Evolutionary conservation across 352 stramenopile genomes (phyloP), one percentile per base, ranked within the genome.

Genomic region (Phytophthora tubulina): DNA sequence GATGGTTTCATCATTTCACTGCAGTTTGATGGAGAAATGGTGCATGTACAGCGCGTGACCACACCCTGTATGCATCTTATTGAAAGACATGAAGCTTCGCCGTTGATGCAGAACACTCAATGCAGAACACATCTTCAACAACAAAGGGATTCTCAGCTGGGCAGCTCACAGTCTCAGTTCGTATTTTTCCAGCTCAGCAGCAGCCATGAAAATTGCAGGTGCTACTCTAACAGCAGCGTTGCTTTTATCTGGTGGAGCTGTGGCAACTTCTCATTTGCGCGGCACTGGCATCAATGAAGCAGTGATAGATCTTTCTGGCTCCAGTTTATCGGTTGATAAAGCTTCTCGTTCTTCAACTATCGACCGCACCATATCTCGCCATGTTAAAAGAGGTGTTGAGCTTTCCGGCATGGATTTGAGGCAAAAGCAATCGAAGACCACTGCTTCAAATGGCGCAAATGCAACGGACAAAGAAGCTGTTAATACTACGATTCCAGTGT

Each of bases 81-180:
- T 46, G 41, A 46, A 46, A 46, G 41, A 45, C 39, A 17, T 45
- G 39, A 46, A 46, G 41, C 41, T 27, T 46, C n/a, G n/a, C 41
- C 14, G n/a, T 46, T 13, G 14, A 46, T 46, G 41, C 41, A 46
- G 15, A 45, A 27, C 21, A 27, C 21, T 27, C 21, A 27, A 46
- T 46, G 41, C 41, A 46, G 15, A 45, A 45, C 39, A 44, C 10
- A 44, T 44, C 1, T 15, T 44, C 39, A 46, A 6, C 10, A 7
- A 27, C 41, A 8, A 15, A 27, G 21, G 41, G 41, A 46, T 46
- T 27, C 4, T 46, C 41, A 15, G 21, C 41, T 4, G 21, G 21
- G 10, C 41, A 46, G 5, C 21, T 6, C 41, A 27, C 41, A 46
- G 3, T 6, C 41, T 46, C 41, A 46, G 3, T 46, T 46, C 15